Evolutionary conservation across 768 basidiomycete genomes (phyloP).

Genomic region (Lactifluus volemus): DNA sequence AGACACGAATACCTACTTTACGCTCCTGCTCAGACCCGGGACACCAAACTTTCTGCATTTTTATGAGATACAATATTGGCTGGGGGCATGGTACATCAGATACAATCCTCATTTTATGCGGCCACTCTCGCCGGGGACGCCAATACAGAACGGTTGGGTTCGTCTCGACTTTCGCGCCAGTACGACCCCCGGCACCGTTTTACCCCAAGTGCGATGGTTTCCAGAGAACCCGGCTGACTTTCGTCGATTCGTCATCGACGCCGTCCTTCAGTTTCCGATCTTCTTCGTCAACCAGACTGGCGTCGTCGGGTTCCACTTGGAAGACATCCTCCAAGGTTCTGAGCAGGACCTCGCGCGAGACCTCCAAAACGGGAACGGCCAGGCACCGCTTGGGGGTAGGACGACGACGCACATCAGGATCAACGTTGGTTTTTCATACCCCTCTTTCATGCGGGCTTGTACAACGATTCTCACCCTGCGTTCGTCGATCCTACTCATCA

Average conservation of each 20-base stretch:
- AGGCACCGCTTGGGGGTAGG: neutral
- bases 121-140: neutral
- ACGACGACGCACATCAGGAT: neutral
- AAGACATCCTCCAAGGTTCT: slow-evolving; percentile 1
- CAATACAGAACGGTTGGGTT: neutral
- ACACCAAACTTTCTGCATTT: neutral
- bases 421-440: neutral
- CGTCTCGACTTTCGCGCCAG: neutral
- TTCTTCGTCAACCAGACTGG: neutral
- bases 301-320: neutral
- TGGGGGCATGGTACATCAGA: neutral
- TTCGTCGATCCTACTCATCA: neutral
- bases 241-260: neutral
- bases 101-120: neutral
- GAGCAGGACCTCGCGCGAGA: neutral
- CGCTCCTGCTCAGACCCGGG: neutral
- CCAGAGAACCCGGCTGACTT: slow-evolving; percentile 3
- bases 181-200: neutral
- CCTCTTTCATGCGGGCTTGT: too few species aligned
- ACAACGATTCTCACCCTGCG: neutral
- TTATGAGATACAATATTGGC: neutral
- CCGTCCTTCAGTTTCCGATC: neutral
- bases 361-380: neutral
- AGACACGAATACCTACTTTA: neutral
- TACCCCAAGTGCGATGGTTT: slow-evolving; percentile 9